These are phyloP conservation scores for Zoysia japonica DNA, from an alignment of 176 grass and related monocot species.

Conservation along the genomic window DNA sequence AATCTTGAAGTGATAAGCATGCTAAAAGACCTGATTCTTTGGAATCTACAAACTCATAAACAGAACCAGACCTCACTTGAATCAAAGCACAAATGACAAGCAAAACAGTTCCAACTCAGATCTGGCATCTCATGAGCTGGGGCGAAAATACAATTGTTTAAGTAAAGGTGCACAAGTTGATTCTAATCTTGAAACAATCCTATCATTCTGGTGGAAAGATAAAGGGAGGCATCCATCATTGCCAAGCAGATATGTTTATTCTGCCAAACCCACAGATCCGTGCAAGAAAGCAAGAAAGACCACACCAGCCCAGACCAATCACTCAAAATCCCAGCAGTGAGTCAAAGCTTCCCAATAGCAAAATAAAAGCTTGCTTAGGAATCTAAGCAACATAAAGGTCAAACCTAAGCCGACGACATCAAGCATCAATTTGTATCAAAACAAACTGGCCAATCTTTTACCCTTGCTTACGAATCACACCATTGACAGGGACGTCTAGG, in stretches of 20 bases:
- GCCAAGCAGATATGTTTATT: constrained; percentile 40
- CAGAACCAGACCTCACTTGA: constrained; percentile 34
- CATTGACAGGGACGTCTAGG: constrained; percentile 13
- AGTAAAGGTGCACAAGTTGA: constrained; percentile 32
- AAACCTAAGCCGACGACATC: constrained; percentile 24
- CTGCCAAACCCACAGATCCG: constrained; percentile 48
- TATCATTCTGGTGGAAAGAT: constrained; percentile 54
- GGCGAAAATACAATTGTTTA: constrained; percentile 17
- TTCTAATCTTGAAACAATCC: constrained; percentile 41
- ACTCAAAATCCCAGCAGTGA: constrained; percentile 32
- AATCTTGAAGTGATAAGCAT: constrained; percentile 38
- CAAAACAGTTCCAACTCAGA: constrained; percentile 48
- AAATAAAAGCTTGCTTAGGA: constrained; percentile 12
- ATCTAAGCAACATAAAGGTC: not conserved
- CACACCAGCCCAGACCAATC: constrained; percentile 28
- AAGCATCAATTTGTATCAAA: constrained; percentile 2
- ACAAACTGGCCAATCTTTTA: not conserved
- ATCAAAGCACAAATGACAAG: constrained; percentile 34
- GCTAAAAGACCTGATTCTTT: constrained; percentile 34
- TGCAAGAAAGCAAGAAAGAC: constrained; percentile 38
- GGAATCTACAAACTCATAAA: constrained; percentile 39
- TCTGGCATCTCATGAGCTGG: constrained; percentile 42
- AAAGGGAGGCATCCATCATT: constrained; percentile 50
- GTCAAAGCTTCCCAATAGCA: constrained; percentile 23
- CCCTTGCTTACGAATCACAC: not conserved